These are phyloP conservation scores for Magnusiomyces suaveolens DNA, from an alignment of 1,139 yeast species.

Conservation along the genomic window DNA sequence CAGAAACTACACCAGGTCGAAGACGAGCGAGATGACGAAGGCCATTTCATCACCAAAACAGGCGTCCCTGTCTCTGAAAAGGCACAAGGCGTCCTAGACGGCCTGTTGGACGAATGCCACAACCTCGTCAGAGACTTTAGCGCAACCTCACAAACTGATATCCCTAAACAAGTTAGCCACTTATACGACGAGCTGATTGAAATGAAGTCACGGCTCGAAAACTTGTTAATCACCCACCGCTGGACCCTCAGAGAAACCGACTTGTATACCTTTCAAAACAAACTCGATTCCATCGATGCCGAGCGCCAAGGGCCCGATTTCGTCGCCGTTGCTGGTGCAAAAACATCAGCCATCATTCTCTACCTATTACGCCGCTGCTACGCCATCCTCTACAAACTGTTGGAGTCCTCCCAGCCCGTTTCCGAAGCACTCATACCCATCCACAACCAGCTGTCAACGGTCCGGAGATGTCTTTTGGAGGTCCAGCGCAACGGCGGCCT, in stretches of 20 bases:
- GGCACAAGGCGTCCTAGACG: slow-evolving; percentile 48
- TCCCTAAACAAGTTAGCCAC: slow-evolving; percentile 43
- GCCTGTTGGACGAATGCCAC: slow-evolving; percentile 63
- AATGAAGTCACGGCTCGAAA: slow-evolving; percentile 66
- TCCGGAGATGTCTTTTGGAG: slow-evolving; percentile 78
- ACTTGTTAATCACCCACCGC: slow-evolving; percentile 77
- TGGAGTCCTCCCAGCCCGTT: slow-evolving; percentile 91
- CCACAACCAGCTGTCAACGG: slow-evolving; percentile 86
- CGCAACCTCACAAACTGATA: slow-evolving; percentile 45
- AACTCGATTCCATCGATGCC: slow-evolving; percentile 62
- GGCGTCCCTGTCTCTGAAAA: slow-evolving; percentile 21
- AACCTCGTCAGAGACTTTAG: slow-evolving; percentile 60
- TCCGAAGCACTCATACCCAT: slow-evolving; percentile 86
- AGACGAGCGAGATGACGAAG: slow-evolving; percentile 35
- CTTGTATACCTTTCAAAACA: slow-evolving; percentile 69
- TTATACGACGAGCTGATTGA: slow-evolving; percentile 48
- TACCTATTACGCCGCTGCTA: slow-evolving; percentile 83
- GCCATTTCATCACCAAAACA: slow-evolving; percentile 34
- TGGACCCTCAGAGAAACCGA: slow-evolving; percentile 97
- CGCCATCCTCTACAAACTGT: slow-evolving; percentile 73
- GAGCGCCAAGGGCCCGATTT: slow-evolving; percentile 45
- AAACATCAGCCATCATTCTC: slow-evolving; percentile 57
- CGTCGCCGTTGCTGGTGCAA: slow-evolving; percentile 32
- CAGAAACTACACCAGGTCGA: slow-evolving; percentile 38
- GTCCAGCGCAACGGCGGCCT: slow-evolving; percentile 89